These are phyloP conservation scores for Phaeophleospora eucalypticola DNA, from an alignment of 2,329 filamentous ascomycete genomes.

Conservation along the genomic window DNA sequence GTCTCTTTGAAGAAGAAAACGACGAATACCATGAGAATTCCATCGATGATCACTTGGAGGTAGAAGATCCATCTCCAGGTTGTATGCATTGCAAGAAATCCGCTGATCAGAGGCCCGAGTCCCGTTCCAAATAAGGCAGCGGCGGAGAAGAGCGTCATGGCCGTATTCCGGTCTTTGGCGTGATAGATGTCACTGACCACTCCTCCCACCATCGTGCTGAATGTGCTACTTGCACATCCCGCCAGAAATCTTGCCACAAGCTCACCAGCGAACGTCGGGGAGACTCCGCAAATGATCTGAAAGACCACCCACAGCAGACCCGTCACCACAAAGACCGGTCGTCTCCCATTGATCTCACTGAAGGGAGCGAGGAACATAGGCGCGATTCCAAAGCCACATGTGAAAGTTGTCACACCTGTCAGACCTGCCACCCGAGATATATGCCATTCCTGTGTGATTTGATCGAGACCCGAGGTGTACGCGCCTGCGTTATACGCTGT, in stretches of 20 bases:
- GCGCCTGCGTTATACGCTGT: conserved; percentile 75
- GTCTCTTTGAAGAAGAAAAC: conserved; percentile 75
- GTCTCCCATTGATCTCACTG: conserved; percentile 74
- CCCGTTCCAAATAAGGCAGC: conserved; percentile 75
- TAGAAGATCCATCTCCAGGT: conserved; percentile 82
- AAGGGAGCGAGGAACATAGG: conserved; percentile 88
- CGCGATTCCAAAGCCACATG: conserved; percentile 71
- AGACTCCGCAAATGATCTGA: conserved; percentile 69
- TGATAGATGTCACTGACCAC: conserved; percentile 84
- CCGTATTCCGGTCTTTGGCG: conserved; percentile 73
- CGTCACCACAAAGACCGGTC: conserved; percentile 73
- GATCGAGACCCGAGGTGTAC: conserved; percentile 65
- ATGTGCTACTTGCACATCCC: conserved; percentile 72
- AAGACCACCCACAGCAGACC: conserved; percentile 68
- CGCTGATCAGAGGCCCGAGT: conserved; percentile 67
- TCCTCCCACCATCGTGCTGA: conserved; percentile 88
- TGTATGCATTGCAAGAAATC: conserved; percentile 63
- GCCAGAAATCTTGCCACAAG: conserved; percentile 70
- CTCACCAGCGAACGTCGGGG: conserved; percentile 67
- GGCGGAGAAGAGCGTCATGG: conserved; percentile 86
- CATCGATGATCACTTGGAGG: conserved; percentile 70
- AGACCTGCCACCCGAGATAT: conserved; percentile 64
- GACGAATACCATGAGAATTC: conserved; percentile 60
- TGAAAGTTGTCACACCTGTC: conserved; percentile 77
- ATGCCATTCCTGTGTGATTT: conserved; percentile 63